A percentile compares a stretch with the other conserved stretches of the same genome.
These are phyloP conservation scores for Cornus controversa DNA, from an alignment of 148 eudicot genomes.

Conservation along the genomic window DNA sequence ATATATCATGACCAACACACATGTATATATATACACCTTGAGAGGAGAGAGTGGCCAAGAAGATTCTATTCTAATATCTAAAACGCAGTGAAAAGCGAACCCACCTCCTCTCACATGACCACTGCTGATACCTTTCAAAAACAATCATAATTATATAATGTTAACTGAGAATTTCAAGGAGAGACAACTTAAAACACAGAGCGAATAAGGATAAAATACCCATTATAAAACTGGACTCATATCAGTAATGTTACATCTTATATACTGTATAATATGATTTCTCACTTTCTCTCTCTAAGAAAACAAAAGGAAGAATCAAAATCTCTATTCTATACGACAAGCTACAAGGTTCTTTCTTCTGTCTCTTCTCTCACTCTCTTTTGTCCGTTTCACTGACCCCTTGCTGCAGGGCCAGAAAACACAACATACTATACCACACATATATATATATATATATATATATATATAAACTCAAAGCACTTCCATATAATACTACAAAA, in stretches of 20 bases:
- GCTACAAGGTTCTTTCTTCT: constrained; percentile 46
- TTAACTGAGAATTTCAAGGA: constrained; percentile 52
- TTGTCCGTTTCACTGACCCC: constrained; percentile 34
- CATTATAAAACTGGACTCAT: constrained; percentile 17
- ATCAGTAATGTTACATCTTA: not conserved
- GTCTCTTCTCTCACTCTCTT: constrained; percentile 43
- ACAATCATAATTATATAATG: constrained; percentile 13
- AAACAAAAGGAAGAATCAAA: constrained; percentile 30
- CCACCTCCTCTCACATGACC: constrained; percentile 49
- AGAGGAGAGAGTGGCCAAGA: constrained; percentile 35
- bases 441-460: not conserved
- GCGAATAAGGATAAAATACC: constrained; percentile 37
- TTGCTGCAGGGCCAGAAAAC: constrained; percentile 20
- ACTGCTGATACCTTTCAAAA: constrained; percentile 29
- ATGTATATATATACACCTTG: constrained; percentile 16
- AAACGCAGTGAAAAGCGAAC: constrained; percentile 28
- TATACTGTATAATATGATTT: not conserved
- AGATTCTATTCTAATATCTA: constrained; percentile 64
- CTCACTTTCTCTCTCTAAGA: constrained; percentile 14
- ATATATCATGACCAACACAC: not conserved
- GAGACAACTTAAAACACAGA: constrained; percentile 66
- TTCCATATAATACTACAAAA: not conserved
- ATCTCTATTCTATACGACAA: constrained; percentile 40
- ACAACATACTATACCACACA: constrained; percentile 3
- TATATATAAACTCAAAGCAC: not conserved